Base-by-base conservation (phyloP, 2,329 filamentous ascomycete species). In the Ascochyta koolunga region DNA sequence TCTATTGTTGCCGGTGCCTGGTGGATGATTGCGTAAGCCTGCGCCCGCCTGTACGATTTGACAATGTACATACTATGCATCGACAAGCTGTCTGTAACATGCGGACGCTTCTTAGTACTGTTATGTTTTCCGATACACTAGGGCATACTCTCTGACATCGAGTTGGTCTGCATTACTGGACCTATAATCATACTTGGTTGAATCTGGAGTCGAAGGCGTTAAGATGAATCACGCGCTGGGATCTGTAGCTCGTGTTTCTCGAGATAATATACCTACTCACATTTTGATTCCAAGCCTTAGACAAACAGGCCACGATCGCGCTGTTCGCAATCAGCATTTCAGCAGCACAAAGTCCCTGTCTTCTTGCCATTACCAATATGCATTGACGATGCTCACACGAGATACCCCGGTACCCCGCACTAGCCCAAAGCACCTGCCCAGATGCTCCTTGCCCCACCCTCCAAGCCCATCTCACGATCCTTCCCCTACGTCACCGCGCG, bases 1-100 rank as follows among this genome's bases (percentile, higher is more conserved):
- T 74, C 79, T 6, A 76, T 89, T 33, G 56, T 87, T 21, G 79
- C 79, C 1, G 84, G 84, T n/a, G 78, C 78, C 32, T 80, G 78
- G 73, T 83, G 82, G 76, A 81, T 84, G 79, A 73, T 81, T 54
- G 65, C 70, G 31, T 76, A 71, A 62, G 41, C 32, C 22, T 31
- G 38, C 15, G 31, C 16, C 31, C 18, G 29, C 11, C 4, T 19
- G 19, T 39, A 24, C 19, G 16, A 31, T 19, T 22, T 25, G 13
- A 22, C 10, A 22, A 25, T 42, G 32, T 40, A 53, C 31, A 40
- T 39, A 45, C 10, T 15, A 25, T 38, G 29, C 24, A 11, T n/a
- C 27, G 19, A 5, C n/a, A 19, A 3, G 16, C 27, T 25, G 21
- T 33, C 40, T 38, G 25, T 15, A 39, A 13, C 5, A 21, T 32